A percentile compares a stretch with the other conserved stretches of the same genome.
These are phyloP conservation scores for Amaranthus tricolor DNA, from an alignment of 179 eudicot species.

Conservation along the genomic window DNA sequence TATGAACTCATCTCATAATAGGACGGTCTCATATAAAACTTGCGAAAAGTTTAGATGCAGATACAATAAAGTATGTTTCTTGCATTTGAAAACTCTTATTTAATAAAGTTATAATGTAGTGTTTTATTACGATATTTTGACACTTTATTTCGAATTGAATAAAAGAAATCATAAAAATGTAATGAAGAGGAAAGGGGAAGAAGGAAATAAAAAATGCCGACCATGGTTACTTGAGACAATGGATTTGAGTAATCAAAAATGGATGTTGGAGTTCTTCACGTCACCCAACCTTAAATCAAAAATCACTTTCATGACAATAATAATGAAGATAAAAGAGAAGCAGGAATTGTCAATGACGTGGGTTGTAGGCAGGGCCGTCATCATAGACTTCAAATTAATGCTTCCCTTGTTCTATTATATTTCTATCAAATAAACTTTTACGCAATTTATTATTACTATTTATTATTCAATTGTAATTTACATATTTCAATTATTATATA, in stretches of 20 bases:
- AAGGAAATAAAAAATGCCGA: conserved; percentile 40
- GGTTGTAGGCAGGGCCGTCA: conserved; percentile 35
- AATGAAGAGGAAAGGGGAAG: neutral
- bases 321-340: neutral
- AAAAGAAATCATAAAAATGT: neutral
- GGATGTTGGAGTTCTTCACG: conserved; percentile 75
- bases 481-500: too few species aligned
- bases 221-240: conserved; percentile 64
- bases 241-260: conserved; percentile 33
- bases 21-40: too few species aligned
- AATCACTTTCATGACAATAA: conserved; percentile 38
- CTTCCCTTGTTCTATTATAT: too few species aligned
- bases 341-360: conserved; percentile 43
- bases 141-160: neutral
- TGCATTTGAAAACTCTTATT: too few species aligned
- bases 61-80: too few species aligned
- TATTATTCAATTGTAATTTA: too few species aligned
- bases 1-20: too few species aligned
- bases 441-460: too few species aligned
- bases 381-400: conserved; percentile 38
- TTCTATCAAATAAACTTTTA: too few species aligned
- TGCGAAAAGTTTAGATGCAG: too few species aligned
- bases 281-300: conserved; percentile 40
- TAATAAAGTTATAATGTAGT: too few species aligned
- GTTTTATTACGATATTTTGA: too few species aligned